Percentiles rank a stretch among this genome's conserved stretches.
phyloP scores from a whole-genome alignment of 345 rosid species.

The Populus simonii region DNA sequence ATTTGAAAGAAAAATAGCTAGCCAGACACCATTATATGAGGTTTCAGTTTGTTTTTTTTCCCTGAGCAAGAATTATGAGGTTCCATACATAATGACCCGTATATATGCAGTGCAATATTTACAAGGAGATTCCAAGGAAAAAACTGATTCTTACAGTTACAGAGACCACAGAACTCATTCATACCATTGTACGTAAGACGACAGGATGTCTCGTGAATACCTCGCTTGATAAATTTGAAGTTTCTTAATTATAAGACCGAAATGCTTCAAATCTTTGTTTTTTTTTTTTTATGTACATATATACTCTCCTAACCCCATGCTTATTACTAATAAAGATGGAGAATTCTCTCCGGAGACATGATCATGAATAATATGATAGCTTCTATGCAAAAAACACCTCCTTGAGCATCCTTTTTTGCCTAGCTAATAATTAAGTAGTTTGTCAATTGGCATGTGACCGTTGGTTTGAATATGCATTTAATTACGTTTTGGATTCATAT shows the following conservation, averaged over 20 bases:
- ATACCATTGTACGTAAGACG: neutral
- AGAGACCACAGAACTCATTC: neutral
- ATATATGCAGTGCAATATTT: slow-evolving; percentile 7
- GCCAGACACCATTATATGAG: slow-evolving; percentile 13
- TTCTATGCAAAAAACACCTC: neutral
- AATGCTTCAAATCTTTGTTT: neutral
- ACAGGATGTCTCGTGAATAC: neutral
- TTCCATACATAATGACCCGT: neutral
- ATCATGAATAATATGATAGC: neutral
- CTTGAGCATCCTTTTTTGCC: neutral
- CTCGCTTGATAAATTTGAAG: neutral
- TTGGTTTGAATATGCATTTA: slow-evolving; percentile 20
- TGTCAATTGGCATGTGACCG: slow-evolving; percentile 21
- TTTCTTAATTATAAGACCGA: neutral
- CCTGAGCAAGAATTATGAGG: neutral
- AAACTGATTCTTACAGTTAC: neutral
- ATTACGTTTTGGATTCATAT: neutral
- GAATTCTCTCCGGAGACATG: neutral
- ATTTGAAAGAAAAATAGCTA: neutral
- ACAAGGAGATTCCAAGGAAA: slow-evolving; percentile 6
- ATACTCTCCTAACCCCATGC: neutral
- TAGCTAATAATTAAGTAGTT: neutral
- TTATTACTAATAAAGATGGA: neutral
- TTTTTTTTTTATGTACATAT: neutral
- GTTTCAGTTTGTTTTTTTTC: neutral